Evolutionary conservation across 192 early-diverging fungal species (phyloP).

Genomic region (Coemansia sp.): DNA sequence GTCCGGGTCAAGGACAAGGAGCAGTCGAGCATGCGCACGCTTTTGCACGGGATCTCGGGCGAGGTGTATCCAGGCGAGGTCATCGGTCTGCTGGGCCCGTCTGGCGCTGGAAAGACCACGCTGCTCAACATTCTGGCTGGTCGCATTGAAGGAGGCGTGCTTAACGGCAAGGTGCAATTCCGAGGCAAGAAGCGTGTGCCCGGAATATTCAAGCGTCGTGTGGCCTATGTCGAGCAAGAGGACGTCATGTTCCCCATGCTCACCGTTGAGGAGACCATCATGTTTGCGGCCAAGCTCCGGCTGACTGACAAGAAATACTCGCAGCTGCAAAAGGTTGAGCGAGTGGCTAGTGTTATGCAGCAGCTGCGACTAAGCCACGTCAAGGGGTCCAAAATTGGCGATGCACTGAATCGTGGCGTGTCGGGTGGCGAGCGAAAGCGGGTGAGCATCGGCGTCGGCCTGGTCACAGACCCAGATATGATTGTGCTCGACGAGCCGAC

Average conservation of each 20-base stretch:
- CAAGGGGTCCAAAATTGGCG: conserved; percentile 78
- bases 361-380: conserved; percentile 83
- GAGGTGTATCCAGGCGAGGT: conserved; percentile 80
- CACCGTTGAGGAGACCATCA: conserved; percentile 87
- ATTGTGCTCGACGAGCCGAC: conserved; percentile 87
- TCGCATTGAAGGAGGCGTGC: conserved; percentile 63
- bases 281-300: conserved; percentile 83
- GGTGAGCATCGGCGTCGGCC: conserved; percentile 89
- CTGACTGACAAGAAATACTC: conserved; percentile 67
- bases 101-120: conserved; percentile 91
- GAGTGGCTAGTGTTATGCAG: conserved; percentile 77
- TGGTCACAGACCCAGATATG: conserved; percentile 89
- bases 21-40: conserved; percentile 40
- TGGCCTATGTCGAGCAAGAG: conserved; percentile 90
- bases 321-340: conserved; percentile 61
- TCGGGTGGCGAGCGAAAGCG: conserved; percentile 91
- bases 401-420: conserved; percentile 67
- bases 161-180: conserved; percentile 73
- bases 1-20: conserved; percentile 46
- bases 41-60: conserved; percentile 71
- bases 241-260: conserved; percentile 80
- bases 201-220: conserved; percentile 65
- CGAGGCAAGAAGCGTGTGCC: conserved; percentile 68
- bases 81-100: conserved; percentile 90
- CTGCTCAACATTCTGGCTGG: conserved; percentile 86